Evolutionary conservation across 2,329 filamentous ascomycete species (phyloP).

Genomic region (Exophiala phaeomuriformis): DNA sequence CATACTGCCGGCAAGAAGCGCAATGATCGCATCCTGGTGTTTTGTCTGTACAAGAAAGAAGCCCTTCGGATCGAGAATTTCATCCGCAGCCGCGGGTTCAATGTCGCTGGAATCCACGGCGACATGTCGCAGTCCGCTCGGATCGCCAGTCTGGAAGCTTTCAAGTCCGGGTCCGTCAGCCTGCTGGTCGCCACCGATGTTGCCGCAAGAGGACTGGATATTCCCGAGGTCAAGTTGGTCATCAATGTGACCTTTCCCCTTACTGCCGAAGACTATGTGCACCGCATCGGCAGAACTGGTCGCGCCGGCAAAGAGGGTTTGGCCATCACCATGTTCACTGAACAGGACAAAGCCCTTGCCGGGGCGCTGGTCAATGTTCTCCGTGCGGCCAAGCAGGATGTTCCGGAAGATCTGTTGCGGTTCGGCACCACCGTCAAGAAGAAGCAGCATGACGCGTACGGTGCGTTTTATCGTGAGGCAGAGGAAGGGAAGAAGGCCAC

Average conservation of each 20-base stretch:
- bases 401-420: conserved; percentile 85
- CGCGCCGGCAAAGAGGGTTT: conserved; percentile 82
- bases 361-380: conserved; percentile 91
- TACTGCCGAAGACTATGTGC: conserved; percentile 95
- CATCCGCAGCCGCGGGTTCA: conserved; percentile 68
- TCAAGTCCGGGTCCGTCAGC: conserved; percentile 76
- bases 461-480: conserved; percentile 89
- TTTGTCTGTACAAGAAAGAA: conserved; percentile 98
- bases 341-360: conserved; percentile 86
- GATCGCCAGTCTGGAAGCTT: conserved; percentile 77
- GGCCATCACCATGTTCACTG: conserved; percentile 89
- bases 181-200: conserved; percentile 94
- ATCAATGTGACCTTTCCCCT: conserved; percentile 93
- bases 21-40: conserved; percentile 82
- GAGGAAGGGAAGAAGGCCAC: conserved; percentile 75
- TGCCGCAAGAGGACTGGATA: conserved; percentile 86
- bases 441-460: conserved; percentile 93
- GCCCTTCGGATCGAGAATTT: conserved; percentile 80
- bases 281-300: conserved; percentile 91
- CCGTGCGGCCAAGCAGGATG: conserved; percentile 81
- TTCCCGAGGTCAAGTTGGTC: conserved; percentile 88
- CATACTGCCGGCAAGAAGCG: conserved; percentile 64
- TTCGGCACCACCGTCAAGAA: conserved; percentile 98
- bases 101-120: conserved; percentile 86
- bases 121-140: conserved; percentile 85